Conservation (phyloP, 192 early-diverging fungal genomes). For the Geranomyces variabilis region DNA sequence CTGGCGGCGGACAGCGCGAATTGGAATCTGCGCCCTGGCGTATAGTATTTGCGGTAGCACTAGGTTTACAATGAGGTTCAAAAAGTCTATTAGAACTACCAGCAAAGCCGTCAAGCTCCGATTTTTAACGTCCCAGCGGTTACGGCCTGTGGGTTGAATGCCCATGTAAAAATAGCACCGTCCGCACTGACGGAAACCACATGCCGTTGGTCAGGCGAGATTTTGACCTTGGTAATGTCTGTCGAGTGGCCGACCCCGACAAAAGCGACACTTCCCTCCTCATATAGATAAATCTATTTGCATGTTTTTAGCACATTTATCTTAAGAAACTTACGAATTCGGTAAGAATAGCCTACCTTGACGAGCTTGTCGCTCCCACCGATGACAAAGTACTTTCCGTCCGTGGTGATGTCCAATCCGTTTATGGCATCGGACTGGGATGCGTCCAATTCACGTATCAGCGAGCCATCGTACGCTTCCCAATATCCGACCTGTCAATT, state of each 20-base stretch:
- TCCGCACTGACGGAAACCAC: slow-evolving; percentile 58
- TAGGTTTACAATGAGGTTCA: too few species aligned
- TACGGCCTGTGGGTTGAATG: slow-evolving; percentile 22
- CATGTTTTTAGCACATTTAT: too few species aligned
- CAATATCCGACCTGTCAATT: slow-evolving; percentile 59
- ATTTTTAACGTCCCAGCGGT: too few species aligned
- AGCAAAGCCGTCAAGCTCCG: too few species aligned
- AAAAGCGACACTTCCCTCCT: slow-evolving; percentile 57
- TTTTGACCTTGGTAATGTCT: slow-evolving; percentile 63
- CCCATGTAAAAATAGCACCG: slow-evolving; percentile 60
- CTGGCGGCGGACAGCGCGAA: too few species aligned
- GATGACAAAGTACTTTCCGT: slow-evolving; percentile 59
- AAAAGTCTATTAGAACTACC: too few species aligned
- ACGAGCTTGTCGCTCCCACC: slow-evolving; percentile 65
- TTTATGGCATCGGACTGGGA: slow-evolving; percentile 64
- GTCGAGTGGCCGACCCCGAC: slow-evolving; percentile 64
- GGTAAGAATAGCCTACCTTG: too few species aligned
- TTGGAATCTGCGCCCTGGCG: too few species aligned
- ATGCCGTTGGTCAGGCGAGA: slow-evolving; percentile 52
- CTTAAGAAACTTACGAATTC: too few species aligned
- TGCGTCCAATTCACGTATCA: slow-evolving; percentile 64
- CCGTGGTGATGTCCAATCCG: slow-evolving; percentile 57
- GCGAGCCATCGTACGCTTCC: slow-evolving; percentile 63
- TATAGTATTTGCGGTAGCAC: too few species aligned
- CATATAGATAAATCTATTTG: slow-evolving; percentile 58